Evolutionary conservation across 148 eudicot species (phyloP).

Genomic region (Heliamphora exappendiculata): DNA sequence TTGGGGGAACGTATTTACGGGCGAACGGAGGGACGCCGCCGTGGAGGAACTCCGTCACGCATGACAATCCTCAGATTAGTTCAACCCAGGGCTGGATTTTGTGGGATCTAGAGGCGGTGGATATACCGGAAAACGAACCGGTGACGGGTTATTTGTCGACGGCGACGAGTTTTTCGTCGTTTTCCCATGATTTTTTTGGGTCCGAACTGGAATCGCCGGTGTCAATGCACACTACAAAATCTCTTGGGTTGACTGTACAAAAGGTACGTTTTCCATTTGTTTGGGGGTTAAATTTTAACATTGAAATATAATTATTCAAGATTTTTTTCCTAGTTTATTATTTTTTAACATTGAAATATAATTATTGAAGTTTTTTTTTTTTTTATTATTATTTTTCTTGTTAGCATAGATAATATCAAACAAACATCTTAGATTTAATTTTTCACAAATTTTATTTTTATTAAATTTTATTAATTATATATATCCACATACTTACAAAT

Average conservation of each 20-base stretch:
- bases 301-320: too few species aligned
- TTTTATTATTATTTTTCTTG: neutral
- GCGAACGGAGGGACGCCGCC: conserved; percentile 74
- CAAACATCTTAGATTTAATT: too few species aligned
- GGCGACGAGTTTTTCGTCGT: conserved; percentile 44
- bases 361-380: neutral
- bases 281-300: too few species aligned
- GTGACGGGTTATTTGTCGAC: conserved; percentile 27
- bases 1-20: conserved; percentile 45
- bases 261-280: conserved; percentile 48
- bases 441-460: too few species aligned
- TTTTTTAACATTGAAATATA: neutral
- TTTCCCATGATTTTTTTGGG: conserved; percentile 45
- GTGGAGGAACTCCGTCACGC: conserved; percentile 73
- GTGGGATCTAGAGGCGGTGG: conserved; percentile 66
- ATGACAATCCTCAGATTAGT: conserved; percentile 38
- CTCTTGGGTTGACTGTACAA: conserved; percentile 16
- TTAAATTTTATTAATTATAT: too few species aligned
- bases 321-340: too few species aligned
- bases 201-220: conserved; percentile 39
- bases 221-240: conserved; percentile 25
- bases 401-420: neutral
- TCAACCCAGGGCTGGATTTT: conserved; percentile 41
- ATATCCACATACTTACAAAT: too few species aligned
- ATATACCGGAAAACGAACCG: conserved; percentile 37